A percentile compares a stretch with the other conserved stretches of the same genome.
phyloP scores from a whole-genome alignment of 2,329 filamentous ascomycete species.

The Aspergillus viridinutans region DNA sequence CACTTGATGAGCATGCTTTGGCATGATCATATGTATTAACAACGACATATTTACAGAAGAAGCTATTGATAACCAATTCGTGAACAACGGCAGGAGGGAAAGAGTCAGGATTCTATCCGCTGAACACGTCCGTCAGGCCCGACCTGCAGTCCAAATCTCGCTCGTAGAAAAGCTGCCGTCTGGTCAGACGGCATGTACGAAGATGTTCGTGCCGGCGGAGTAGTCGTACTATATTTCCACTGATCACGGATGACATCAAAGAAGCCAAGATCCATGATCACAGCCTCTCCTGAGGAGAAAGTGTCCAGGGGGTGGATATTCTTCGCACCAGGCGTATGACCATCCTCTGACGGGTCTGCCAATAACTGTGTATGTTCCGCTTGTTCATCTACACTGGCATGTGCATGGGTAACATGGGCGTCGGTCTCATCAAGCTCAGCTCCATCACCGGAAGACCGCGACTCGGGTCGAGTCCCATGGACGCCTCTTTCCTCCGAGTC shows the following conservation, averaged over 20 bases:
- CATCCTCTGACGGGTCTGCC: slow-evolving; percentile 30
- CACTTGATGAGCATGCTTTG: too few relatives aligned
- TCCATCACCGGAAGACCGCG: slow-evolving; percentile 40
- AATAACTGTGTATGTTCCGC: slow-evolving; percentile 30
- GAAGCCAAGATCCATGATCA: slow-evolving; percentile 37
- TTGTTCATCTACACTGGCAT: slow-evolving; percentile 15
- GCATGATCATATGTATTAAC: background rate
- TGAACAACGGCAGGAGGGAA: background rate
- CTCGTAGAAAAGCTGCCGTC: slow-evolving; percentile 34
- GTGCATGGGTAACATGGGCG: slow-evolving; percentile 14
- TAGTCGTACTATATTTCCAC: slow-evolving; percentile 30
- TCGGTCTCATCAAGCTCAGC: slow-evolving; percentile 37
- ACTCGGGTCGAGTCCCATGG: slow-evolving; percentile 31
- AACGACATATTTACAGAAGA: slow-evolving; percentile 6
- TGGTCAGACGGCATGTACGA: slow-evolving; percentile 29
- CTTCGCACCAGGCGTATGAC: slow-evolving; percentile 12
- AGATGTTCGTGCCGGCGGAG: slow-evolving; percentile 16
- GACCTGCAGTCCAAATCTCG: slow-evolving; percentile 37
- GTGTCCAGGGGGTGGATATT: slow-evolving; percentile 35
- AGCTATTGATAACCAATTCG: background rate
- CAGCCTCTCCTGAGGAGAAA: slow-evolving; percentile 34
- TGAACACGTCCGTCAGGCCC: slow-evolving; percentile 32
- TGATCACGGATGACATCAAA: slow-evolving; percentile 35
- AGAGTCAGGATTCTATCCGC: slow-evolving; percentile 22
- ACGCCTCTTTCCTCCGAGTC: slow-evolving; percentile 59